Evolutionary conservation across 2,329 filamentous ascomycete genomes (phyloP), one percentile per base, ranked within the genome.

Genomic region (Ophiocordyceps sinensis): DNA sequence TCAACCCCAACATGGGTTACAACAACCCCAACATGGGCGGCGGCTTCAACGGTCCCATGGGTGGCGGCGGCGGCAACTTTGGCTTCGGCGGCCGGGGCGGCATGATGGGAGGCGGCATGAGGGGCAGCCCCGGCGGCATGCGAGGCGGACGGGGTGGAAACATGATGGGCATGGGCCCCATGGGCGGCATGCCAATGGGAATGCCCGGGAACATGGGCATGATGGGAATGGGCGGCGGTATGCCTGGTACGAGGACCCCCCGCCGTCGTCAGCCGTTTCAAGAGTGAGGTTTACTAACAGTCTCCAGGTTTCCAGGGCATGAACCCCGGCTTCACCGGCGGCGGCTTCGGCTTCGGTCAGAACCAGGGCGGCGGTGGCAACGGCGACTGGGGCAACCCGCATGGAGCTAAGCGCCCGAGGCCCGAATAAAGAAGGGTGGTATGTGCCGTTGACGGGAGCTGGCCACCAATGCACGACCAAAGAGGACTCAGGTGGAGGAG

Each of bases 341-440:
- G 79, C 31, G 76, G 70, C 43, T 87, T 86, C 11, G 55, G 53
- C 64, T 89, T 86, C 58, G 66, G 68, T 38, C 64, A 58, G 44
- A 63, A 68, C 51, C 70, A 71, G 47, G 59, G 59, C 35, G 61
- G 59, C 38, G 62, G 62, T 34, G 65, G 61, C 38, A 63, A 62
- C 42, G 63, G 77, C 43, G 79, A 79, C 42, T 77, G 77, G 61
- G 84, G 83, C 68, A 89, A 89, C 53, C 85, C 85, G 6, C 85
- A 89, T 50, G 83, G 83, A 28, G 78, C 79, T 4, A 91, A 91
- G 65, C 71, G 85, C 49, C 80, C 82, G 49, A 74, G 85, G 47
- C 82, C 83, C 45, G 85, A 88, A 56, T 72, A 28, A 14, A 12
- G 23, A 26, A 5, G 23, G 23, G 23, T 7, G 23, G 4, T 23